Base-by-base conservation (phyloP, 2,329 filamentous ascomycete species). In the Lecanicillium sp. region DNA sequence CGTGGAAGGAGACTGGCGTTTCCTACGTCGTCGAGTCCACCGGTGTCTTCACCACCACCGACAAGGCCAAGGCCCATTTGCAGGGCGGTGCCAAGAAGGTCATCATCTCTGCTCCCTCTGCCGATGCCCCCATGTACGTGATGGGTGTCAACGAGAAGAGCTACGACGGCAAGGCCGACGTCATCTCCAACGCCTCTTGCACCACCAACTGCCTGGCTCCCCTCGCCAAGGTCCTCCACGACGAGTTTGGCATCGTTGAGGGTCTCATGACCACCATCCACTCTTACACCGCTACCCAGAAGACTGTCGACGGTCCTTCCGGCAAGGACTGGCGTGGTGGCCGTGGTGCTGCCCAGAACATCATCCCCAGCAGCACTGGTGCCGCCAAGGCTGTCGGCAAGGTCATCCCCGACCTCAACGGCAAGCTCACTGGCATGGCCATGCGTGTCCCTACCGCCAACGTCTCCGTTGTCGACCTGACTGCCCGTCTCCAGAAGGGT, bases 161-260 rank as follows among this genome's bases (percentile, higher is more conserved):
- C 58, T 96, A 96, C 83, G 90, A 85, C 68, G 81, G 83, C 64
- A 85, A 85, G 65, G 78, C 92, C 67, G 73, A 87, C 58, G 83
- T 98, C 67, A 86, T 96, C 74, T 96, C 92, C 73, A 98, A 98
- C 77, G 92, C 92, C 58, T 96, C 92, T 56, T 96, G 92, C 87
- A 98, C 92, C 68, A 96, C 92, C 78, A 98, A 98, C 86, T 96
- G 92, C 83, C 74, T 98, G 70, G 92, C 92, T 68, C 92, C 92
- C 65, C 85, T 98, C 51, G 92, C 92, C 75, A 98, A 96, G 85
- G 88, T 96, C 62, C 80, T 98, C 74, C 75, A 98, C 80, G 90
- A 96, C 79, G 94, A 95, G 71, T 98, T 83, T 76, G 83, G 77
- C 68, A 92, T 98, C 65, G 70, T 95, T 61, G 92, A 98, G 80